Percentiles rank a stretch among this genome's conserved stretches.
These are phyloP conservation scores for Amborella trichopoda DNA, from an alignment of 164 flowering plant genomes.

Conservation along the genomic window DNA sequence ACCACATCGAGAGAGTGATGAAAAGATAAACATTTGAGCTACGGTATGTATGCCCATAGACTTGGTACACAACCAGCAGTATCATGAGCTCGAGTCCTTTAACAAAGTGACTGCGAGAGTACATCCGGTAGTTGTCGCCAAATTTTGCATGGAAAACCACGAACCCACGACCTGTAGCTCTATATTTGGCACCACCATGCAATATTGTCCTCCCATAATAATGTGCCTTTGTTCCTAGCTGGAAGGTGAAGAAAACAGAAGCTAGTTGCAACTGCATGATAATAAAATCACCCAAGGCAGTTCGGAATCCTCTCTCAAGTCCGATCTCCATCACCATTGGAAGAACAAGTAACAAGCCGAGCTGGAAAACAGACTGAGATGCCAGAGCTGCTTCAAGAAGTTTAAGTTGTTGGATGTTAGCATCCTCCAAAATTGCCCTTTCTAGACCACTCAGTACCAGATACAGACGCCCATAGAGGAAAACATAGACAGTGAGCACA, in stretches of 20 bases:
- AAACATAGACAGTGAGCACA: slow-evolving; percentile 77
- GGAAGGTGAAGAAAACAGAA: slow-evolving; percentile 94
- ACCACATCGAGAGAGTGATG: slow-evolving; percentile 93
- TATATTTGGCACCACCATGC: slow-evolving; percentile 95
- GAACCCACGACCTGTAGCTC: slow-evolving; percentile 94
- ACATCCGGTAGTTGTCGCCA: slow-evolving; percentile 81
- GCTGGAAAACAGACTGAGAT: slow-evolving; percentile 72
- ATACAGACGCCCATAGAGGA: slow-evolving; percentile 87
- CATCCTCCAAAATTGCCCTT: slow-evolving; percentile 41
- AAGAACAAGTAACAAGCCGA: slow-evolving; percentile 72
- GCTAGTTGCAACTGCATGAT: slow-evolving; percentile 97
- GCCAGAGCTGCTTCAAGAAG: slow-evolving; percentile 83
- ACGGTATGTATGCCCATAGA: slow-evolving; percentile 67
- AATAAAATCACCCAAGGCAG: slow-evolving; percentile 78
- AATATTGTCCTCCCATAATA: slow-evolving; percentile 88
- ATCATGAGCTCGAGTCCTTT: slow-evolving; percentile 80
- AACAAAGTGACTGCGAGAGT: slow-evolving; percentile 94
- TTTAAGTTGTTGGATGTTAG: slow-evolving; percentile 41
- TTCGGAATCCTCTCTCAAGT: slow-evolving; percentile 87
- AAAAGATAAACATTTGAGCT: slow-evolving; percentile 62
- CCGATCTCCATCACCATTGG: slow-evolving; percentile 99
- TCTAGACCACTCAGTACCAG: slow-evolving; percentile 94
- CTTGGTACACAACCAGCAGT: slow-evolving; percentile 58
- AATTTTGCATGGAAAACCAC: slow-evolving; percentile 92
- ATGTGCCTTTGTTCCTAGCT: slow-evolving; percentile 94